These are phyloP conservation scores for Penstemon barbatus DNA, from an alignment of 257 asterid genomes.

Conservation along the genomic window DNA sequence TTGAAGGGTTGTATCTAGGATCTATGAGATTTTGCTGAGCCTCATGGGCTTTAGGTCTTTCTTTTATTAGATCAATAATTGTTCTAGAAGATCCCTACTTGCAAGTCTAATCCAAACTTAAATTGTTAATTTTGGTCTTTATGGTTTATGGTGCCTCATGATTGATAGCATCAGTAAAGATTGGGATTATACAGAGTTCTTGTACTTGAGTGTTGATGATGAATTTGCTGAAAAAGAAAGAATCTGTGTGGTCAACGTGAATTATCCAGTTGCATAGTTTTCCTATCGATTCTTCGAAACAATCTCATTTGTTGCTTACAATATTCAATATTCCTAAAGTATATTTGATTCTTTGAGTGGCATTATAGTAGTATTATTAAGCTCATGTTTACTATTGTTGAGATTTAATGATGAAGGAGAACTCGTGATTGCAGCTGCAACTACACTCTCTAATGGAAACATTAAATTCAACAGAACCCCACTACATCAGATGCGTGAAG, in stretches of 20 bases:
- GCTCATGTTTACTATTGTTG: conserved; percentile 26
- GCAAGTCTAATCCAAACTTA: neutral
- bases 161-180: neutral
- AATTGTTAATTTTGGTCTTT: neutral
- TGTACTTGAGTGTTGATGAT: conserved; percentile 12
- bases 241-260: neutral
- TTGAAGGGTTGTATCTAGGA: no score
- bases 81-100: neutral
- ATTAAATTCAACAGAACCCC: conserved; percentile 91
- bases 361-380: conserved; percentile 12
- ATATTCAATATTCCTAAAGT: neutral
- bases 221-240: conserved; percentile 16
- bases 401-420: conserved; percentile 28
- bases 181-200: neutral
- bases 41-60: conserved; percentile 5
- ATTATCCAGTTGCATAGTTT: neutral
- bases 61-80: conserved; percentile 12
- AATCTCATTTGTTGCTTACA: neutral
- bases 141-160: neutral
- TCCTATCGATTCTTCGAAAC: conserved; percentile 5
- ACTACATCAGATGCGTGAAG: conserved; percentile 98
- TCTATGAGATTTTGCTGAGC: neutral
- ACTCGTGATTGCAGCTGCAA: conserved; percentile 74
- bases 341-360: neutral
- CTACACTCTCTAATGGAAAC: conserved; percentile 98